A percentile compares a stretch with the other conserved stretches of the same genome.
Evolutionary conservation across 2,329 filamentous ascomycete species (phyloP).

Genomic region (Diplodia scrobiculata): DNA sequence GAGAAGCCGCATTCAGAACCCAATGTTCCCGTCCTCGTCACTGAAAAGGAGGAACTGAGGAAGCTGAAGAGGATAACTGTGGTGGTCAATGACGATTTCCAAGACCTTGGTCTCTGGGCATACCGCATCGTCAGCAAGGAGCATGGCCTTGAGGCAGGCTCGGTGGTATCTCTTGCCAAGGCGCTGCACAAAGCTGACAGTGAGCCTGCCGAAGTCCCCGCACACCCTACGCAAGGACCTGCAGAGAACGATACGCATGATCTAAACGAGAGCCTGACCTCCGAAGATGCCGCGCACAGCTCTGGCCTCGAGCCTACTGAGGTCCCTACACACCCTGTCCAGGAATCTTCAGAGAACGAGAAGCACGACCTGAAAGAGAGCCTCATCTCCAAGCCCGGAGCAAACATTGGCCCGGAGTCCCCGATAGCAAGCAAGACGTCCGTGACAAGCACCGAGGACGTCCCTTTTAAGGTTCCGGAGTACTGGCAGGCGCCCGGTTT

Average conservation of each 20-base stretch:
- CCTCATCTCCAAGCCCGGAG: constrained; percentile 5
- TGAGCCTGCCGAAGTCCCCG: background rate
- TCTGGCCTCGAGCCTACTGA: no score
- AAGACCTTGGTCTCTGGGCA: constrained; percentile 75
- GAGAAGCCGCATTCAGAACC: constrained; percentile 50
- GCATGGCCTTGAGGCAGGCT: constrained; percentile 71
- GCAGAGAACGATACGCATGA: background rate
- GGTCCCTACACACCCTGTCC: background rate
- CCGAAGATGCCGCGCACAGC: background rate
- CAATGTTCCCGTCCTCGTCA: constrained; percentile 70
- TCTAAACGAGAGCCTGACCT: constrained; percentile 2
- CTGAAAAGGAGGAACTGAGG: constrained; percentile 54
- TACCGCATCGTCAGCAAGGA: constrained; percentile 65
- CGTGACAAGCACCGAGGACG: constrained; percentile 23
- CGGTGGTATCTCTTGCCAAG: constrained; percentile 64
- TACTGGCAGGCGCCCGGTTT: constrained; percentile 56
- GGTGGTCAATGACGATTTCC: constrained; percentile 69
- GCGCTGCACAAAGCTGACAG: constrained; percentile 38
- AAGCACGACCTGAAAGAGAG: constrained; percentile 17
- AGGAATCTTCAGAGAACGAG: background rate
- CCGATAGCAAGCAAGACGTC: constrained; percentile 25
- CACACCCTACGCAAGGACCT: background rate
- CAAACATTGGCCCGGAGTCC: background rate
- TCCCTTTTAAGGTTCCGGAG: constrained; percentile 7
- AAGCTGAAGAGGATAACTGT: constrained; percentile 67